Evolutionary conservation across 176 grass and related monocot genomes (phyloP), one percentile per base, ranked within the genome.

Genomic region (Oryza meyeriana): DNA sequence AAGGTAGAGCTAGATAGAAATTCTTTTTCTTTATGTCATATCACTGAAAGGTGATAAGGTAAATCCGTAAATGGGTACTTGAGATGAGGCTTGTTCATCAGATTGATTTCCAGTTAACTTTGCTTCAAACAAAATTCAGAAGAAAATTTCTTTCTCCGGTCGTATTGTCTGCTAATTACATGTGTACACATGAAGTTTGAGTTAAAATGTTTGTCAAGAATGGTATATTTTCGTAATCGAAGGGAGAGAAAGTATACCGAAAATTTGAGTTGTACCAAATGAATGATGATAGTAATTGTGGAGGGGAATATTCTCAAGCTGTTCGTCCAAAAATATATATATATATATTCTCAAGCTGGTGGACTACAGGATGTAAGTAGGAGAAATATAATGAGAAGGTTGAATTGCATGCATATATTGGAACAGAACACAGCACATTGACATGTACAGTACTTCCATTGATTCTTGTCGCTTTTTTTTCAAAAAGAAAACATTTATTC

Each of bases 331-430:
- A n/a, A n/a, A n/a, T n/a, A n/a, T n/a, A n/a, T n/a, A n/a, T n/a
- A n/a, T n/a, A n/a, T n/a, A 80, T 83, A 74, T 74, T 83, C 81
- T 66, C 39, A 22, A 64, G 28, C 10, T 25, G 61, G 57, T 83
- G 80, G 69, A 47, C 68, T 72, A 26, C 27, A 81, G 55, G 80
- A n/a, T 78, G 76, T 78, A 28, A 40, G 30, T 7, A 10, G 75
- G 35, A 62, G 74, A 63, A 42, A 72, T 14, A 38, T 55, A 25
- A 59, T 59, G 55, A 59, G n/a, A 59, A 25, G 55, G 55, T 59
- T 59, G 22, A 59, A 59, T 55, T 55, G 50, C 20, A 55, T 33
- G 55, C 68, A 63, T 72, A 36, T 50, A 36, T 80, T 25, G 8
- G 4, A 39, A 61, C 24, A 20, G 34, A 26, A 28, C 58, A 28